Evolutionary conservation across 1,284 basidiomycete species (phyloP).

Genomic region (Porodaedalea pini): DNA sequence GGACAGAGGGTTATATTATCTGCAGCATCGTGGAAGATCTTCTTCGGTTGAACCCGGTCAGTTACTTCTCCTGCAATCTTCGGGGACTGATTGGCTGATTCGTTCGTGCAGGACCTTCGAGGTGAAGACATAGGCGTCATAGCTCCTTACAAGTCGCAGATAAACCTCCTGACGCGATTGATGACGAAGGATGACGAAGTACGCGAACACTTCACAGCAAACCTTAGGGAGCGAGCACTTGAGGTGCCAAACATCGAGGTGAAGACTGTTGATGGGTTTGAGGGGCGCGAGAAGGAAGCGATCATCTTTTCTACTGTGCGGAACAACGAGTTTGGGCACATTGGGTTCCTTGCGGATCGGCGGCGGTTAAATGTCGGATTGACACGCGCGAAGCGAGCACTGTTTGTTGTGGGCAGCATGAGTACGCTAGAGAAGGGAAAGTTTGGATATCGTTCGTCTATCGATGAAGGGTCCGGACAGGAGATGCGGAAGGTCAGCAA

Average conservation of each 20-base stretch:
- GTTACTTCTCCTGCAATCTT: conserved; percentile 12
- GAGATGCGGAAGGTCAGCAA: conserved; percentile 33
- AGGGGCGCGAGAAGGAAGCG: conserved; percentile 89
- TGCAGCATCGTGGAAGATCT: conserved; percentile 77
- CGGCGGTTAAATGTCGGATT: conserved; percentile 85
- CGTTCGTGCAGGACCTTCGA: conserved; percentile 45
- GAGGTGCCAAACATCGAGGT: conserved; percentile 71
- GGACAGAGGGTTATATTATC: conserved; percentile 74
- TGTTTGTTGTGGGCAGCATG: conserved; percentile 80
- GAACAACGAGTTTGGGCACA: conserved; percentile 67
- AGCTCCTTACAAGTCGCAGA: conserved; percentile 83
- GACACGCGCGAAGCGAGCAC: conserved; percentile 78
- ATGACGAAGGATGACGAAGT: conserved; percentile 53
- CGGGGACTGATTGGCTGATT: background rate
- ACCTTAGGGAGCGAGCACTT: conserved; percentile 64
- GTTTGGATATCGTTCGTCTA: conserved; percentile 25
- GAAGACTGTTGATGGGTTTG: conserved; percentile 90
- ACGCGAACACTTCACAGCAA: conserved; percentile 47
- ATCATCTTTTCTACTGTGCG: conserved; percentile 90
- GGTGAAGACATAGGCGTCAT: conserved; percentile 84
- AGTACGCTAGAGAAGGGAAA: conserved; percentile 58
- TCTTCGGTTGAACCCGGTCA: conserved; percentile 65
- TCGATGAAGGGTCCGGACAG: conserved; percentile 15
- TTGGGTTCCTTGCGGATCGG: conserved; percentile 89
- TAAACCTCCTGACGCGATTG: conserved; percentile 62